phyloP scores from a whole-genome alignment of 73 alveolate genomes.

The Paramecium octaurelia region DNA sequence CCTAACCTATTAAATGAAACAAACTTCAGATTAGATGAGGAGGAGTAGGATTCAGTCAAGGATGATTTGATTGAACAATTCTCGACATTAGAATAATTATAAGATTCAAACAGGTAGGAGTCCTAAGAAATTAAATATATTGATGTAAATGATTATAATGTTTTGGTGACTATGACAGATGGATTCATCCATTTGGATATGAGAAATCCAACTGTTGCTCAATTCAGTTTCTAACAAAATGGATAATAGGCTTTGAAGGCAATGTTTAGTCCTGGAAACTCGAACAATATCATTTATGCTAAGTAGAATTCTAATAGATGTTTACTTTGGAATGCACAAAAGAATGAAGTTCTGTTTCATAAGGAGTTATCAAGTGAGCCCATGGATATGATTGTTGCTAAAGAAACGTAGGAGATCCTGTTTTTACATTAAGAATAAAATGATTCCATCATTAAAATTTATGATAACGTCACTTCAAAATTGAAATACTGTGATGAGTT shows the following conservation, averaged over 20 bases:
- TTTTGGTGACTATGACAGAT: background rate
- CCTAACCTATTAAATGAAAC: background rate
- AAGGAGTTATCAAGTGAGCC: background rate
- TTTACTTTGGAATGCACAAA: background rate
- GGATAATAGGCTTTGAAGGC: background rate
- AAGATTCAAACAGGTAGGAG: background rate
- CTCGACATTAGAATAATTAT: background rate
- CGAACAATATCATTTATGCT: background rate
- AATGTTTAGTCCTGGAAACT: background rate
- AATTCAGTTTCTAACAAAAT: background rate
- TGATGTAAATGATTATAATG: slow-evolving; percentile 4
- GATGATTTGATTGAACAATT: background rate
- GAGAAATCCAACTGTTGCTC: background rate
- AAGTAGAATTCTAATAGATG: background rate
- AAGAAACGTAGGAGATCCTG: background rate
- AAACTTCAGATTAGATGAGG: slow-evolving; percentile 3
- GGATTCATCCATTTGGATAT: slow-evolving; percentile 37
- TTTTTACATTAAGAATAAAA: background rate
- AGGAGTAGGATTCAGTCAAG: background rate
- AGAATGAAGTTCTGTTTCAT: background rate
- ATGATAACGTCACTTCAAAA: background rate
- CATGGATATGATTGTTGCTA: background rate
- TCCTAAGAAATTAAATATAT: background rate
- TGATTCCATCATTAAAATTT: background rate
- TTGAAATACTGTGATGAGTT: slow-evolving; percentile 24